Base-by-base conservation (phyloP, 768 basidiomycete species). In the Suillus subalutaceus region DNA sequence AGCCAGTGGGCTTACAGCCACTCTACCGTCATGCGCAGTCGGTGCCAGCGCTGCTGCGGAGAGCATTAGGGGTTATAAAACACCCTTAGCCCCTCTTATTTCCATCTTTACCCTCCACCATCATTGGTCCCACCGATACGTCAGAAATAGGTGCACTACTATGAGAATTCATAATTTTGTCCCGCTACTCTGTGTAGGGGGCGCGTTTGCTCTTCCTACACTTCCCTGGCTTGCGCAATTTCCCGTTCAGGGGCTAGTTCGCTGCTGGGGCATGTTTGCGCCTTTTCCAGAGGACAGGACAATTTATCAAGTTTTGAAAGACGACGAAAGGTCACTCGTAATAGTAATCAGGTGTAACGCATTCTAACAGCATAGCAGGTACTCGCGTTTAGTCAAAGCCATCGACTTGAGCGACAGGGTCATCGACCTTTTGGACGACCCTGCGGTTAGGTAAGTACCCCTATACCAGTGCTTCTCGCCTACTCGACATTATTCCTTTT, bases 331-430 rank as follows among this genome's bases (percentile, higher is more conserved):
- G 10, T 35, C 32, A 35, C 4, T 30, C 16, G 23, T 16, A 2
- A 32, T n/a, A 16, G 7, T 37, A 18, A 7, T 43, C 20, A 8
- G 10, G 26, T 26, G 3, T 44, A 7, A 15, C 50, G 1, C 23
- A 50, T 41, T 20, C 35, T 53, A 38, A 26, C 46, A 13, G 55
- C 38, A 30, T 16, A 40, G 40, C 65, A 82, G 81, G 63, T 84
- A 79, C 69, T 79, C 80, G 7, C 77, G 77, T 32, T 41, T 83
- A 8, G 77, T 78, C 66, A 83, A 82, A 68, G 74, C 79, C 1
- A 72, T 83, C 37, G 77, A 82, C 62, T 76, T 76, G 61, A 79
- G 79, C 23, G 79, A 82, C 30, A 79, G 80, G 38, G 75, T 80
- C 32, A 75, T 75, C 9, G 68, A 72, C 16, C 60, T 82, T 20